These are phyloP conservation scores for Austroboletus festivus DNA, from an alignment of 768 basidiomycete species.

Conservation along the genomic window DNA sequence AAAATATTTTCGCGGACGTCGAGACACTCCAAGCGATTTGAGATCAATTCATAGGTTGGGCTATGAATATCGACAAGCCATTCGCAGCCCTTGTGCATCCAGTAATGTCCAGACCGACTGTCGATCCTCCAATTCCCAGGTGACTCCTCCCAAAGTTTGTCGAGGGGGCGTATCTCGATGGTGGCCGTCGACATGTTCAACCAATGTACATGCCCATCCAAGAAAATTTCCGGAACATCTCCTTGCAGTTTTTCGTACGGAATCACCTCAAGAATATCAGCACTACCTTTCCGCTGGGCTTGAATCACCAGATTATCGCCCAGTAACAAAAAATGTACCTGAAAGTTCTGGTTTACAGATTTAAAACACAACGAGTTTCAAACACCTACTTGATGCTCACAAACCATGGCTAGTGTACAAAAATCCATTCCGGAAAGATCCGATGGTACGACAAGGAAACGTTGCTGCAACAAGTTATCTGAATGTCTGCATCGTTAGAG, in stretches of 20 bases:
- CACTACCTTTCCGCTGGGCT: slow-evolving; percentile 1
- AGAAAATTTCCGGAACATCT: slow-evolving; percentile 19
- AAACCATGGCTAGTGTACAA: slow-evolving; percentile 5
- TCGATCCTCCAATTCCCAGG: slow-evolving; percentile 10
- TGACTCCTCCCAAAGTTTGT: background rate
- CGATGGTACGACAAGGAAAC: slow-evolving; percentile 3
- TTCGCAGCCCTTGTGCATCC: background rate
- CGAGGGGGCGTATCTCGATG: background rate
- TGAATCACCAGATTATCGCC: slow-evolving; percentile 7
- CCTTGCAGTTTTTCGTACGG: slow-evolving; percentile 8
- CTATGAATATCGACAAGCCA: slow-evolving; percentile 21
- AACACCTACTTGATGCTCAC: slow-evolving; percentile 9
- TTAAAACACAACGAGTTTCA: background rate
- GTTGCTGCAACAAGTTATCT: background rate
- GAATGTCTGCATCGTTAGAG: background rate
- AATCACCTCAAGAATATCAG: slow-evolving; percentile 14
- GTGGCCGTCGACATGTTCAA: background rate
- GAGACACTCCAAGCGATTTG: background rate
- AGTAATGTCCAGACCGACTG: background rate
- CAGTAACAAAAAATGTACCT: slow-evolving; percentile 15
- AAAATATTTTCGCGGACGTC: slow-evolving; percentile 6
- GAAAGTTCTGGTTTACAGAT: background rate
- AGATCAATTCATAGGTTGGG: slow-evolving; percentile 17
- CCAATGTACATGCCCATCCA: slow-evolving; percentile 3
- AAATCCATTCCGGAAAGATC: slow-evolving; percentile 16